phyloP scores from a whole-genome alignment of 2,329 filamentous ascomycete species.

The Chaetomium globosum region DNA sequence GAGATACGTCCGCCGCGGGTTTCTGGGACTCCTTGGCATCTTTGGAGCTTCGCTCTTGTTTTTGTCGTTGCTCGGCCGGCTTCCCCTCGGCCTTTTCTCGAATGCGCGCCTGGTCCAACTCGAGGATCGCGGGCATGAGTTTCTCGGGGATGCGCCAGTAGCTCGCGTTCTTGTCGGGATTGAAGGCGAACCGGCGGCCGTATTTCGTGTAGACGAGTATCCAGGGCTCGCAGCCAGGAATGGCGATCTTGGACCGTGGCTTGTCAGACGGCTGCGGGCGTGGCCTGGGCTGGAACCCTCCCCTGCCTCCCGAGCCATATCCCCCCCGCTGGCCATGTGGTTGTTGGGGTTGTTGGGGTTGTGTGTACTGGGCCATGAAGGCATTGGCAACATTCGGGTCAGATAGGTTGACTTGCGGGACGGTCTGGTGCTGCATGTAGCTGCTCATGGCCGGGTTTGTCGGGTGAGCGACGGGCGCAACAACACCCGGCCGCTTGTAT shows the following conservation, averaged over 20 bases:
- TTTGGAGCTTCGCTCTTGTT: slow-evolving; percentile 39
- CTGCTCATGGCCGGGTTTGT: slow-evolving; percentile 37
- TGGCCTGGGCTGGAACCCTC: slow-evolving; percentile 61
- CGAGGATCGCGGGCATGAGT: slow-evolving; percentile 74
- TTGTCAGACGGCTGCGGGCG: slow-evolving; percentile 73
- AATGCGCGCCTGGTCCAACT: slow-evolving; percentile 72
- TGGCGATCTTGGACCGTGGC: slow-evolving; percentile 75
- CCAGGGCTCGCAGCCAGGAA: slow-evolving; percentile 86
- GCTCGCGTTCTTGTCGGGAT: slow-evolving; percentile 80
- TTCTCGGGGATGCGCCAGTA: slow-evolving; percentile 94
- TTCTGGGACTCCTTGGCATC: slow-evolving; percentile 31
- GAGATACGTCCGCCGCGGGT: slow-evolving; percentile 41
- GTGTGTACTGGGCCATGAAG: slow-evolving; percentile 58
- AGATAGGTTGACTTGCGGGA: slow-evolving; percentile 49
- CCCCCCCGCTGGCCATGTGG: slow-evolving; percentile 45
- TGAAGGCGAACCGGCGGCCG: slow-evolving; percentile 86
- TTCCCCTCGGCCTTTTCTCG: slow-evolving; percentile 54
- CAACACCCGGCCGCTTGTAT: slow-evolving; percentile 70
- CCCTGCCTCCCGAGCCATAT: slow-evolving; percentile 52
- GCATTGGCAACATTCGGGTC: slow-evolving; percentile 62
- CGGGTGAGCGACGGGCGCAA: slow-evolving; percentile 22
- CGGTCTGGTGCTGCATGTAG: slow-evolving; percentile 48
- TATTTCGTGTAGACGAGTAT: slow-evolving; percentile 90
- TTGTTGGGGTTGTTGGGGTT: slow-evolving; percentile 27
- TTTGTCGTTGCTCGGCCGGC: slow-evolving; percentile 20